Evolutionary conservation across 106 monocot genomes (phyloP).

Genomic region (Cymbidium sinense): DNA sequence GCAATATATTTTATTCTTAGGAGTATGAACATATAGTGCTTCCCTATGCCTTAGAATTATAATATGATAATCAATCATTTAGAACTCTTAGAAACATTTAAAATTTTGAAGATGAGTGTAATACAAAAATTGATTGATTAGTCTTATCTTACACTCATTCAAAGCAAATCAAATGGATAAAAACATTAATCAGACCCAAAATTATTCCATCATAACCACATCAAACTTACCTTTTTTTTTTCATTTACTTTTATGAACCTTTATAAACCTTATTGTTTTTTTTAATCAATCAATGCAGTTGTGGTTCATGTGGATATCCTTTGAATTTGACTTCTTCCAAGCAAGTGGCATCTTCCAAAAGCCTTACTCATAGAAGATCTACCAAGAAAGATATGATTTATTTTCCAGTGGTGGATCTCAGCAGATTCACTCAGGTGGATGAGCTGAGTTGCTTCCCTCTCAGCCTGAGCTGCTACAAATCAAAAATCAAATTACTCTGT

Average conservation of each 20-base stretch:
- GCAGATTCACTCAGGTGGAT: conserved; percentile 64
- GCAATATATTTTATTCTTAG: background rate
- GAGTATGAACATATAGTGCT: background rate
- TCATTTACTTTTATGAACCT: background rate
- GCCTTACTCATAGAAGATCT: conserved; percentile 30
- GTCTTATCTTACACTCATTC: background rate
- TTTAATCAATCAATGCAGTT: conserved; percentile 29
- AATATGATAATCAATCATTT: no score
- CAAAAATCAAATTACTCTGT: conserved; percentile 67
- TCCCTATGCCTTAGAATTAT: no score
- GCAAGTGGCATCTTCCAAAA: conserved; percentile 29
- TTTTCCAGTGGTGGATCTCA: conserved; percentile 50
- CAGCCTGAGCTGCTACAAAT: conserved; percentile 22
- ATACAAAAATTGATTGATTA: background rate
- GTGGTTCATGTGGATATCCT: conserved; percentile 53
- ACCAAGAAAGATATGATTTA: conserved; percentile 51
- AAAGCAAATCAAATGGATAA: background rate
- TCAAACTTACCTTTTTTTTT: no score
- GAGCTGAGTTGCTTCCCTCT: conserved; percentile 49
- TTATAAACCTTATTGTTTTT: background rate
- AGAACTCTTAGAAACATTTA: no score
- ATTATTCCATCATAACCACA: no score
- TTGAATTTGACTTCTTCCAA: conserved; percentile 67
- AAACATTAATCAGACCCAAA: no score
- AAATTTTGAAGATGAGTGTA: no score